These are phyloP conservation scores for Diaporthe vaccinii DNA, from an alignment of 2,329 filamentous ascomycete species.

Conservation along the genomic window DNA sequence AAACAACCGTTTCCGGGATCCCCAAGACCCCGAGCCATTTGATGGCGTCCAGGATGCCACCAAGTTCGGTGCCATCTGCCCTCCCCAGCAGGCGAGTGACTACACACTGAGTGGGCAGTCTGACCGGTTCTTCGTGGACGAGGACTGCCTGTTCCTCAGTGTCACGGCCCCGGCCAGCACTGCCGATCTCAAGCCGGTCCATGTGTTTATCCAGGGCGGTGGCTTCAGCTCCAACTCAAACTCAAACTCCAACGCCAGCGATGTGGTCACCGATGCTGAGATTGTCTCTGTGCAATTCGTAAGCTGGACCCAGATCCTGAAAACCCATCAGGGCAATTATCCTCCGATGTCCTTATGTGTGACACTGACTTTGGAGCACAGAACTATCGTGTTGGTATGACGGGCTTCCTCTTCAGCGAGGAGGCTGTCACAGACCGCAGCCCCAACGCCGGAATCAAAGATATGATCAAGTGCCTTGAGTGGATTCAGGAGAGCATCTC, in stretches of 20 bases:
- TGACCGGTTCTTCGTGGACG: constrained; percentile 26
- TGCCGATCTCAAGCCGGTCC: constrained; percentile 59
- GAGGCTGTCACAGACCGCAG: constrained; percentile 49
- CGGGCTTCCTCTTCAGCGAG: constrained; percentile 70
- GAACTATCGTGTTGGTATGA: constrained; percentile 71
- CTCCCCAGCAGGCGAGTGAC: constrained; percentile 15
- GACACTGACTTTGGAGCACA: background rate
- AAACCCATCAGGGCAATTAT: too few relatives aligned
- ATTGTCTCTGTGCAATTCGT: constrained; percentile 23
- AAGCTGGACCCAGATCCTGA: background rate
- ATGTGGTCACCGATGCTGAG: constrained; percentile 7
- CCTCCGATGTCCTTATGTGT: background rate
- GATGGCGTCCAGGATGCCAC: constrained; percentile 13
- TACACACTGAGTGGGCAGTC: constrained; percentile 17
- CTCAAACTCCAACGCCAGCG: constrained; percentile 36
- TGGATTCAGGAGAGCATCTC: constrained; percentile 75
- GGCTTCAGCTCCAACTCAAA: constrained; percentile 21
- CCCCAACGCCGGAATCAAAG: constrained; percentile 71
- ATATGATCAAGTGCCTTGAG: constrained; percentile 72
- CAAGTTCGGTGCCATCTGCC: constrained; percentile 19
- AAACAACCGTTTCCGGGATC: constrained; percentile 19
- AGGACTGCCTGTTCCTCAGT: constrained; percentile 38
- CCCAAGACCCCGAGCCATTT: constrained; percentile 1
- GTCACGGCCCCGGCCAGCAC: constrained; percentile 17
- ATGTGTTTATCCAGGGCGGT: constrained; percentile 69